Percentiles rank a stretch among this genome's conserved stretches.
These are phyloP conservation scores for Collybiopsis confluens DNA, from an alignment of 768 basidiomycete species.

Conservation along the genomic window DNA sequence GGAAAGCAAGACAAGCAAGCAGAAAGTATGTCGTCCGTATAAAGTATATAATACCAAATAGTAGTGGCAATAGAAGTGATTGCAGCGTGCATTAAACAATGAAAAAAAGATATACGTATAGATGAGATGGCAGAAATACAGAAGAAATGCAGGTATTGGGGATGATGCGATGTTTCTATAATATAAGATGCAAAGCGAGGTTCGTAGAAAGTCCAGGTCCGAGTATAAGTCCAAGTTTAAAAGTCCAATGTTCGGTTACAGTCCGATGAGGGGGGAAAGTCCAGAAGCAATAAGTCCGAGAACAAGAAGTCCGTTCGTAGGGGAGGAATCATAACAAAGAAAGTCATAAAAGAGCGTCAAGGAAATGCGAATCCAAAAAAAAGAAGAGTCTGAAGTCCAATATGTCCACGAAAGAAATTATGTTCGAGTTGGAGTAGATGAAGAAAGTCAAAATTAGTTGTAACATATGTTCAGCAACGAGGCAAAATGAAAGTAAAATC, in stretches of 20 bases:
- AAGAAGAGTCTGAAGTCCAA: background rate
- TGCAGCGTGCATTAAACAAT: no score
- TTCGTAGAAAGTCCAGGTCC: no score
- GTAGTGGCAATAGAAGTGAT: no score
- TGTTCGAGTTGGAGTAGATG: background rate
- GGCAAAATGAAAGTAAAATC: no score
- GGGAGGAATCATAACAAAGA: background rate
- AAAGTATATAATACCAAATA: background rate
- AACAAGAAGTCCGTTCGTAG: background rate
- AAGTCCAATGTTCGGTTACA: background rate
- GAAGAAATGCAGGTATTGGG: no score
- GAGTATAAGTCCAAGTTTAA: background rate
- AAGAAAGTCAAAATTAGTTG: no score
- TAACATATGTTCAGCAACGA: no score
- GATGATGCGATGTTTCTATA: no score
- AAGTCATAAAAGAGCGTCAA: slow-evolving; percentile 6
- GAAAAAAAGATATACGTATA: no score
- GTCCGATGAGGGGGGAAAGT: background rate
- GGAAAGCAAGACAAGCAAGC: background rate
- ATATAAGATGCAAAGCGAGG: no score
- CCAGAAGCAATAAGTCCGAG: background rate
- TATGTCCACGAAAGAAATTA: background rate
- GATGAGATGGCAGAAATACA: no score
- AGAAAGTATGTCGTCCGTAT: background rate
- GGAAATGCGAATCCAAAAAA: slow-evolving; percentile 7